Percentiles rank a stretch among this genome's conserved stretches.
These are phyloP conservation scores for Phylloporus arenicola DNA, from an alignment of 768 basidiomycete species.

Conservation along the genomic window DNA sequence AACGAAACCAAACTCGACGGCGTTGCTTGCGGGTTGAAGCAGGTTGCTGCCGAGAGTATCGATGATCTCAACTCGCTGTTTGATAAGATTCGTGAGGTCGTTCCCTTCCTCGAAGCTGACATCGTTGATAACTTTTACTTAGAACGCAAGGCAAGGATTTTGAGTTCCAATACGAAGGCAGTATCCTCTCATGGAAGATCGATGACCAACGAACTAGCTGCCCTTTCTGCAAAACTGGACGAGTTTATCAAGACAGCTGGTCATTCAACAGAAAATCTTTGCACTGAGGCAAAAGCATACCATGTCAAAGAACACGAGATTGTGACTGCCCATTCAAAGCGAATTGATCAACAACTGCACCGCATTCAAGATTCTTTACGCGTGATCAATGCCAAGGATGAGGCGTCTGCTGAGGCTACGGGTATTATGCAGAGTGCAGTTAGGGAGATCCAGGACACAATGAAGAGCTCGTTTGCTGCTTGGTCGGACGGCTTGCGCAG, in stretches of 20 bases:
- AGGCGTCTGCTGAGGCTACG: conserved; percentile 49
- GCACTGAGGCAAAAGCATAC: conserved; percentile 51
- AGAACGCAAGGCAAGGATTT: conserved; percentile 71
- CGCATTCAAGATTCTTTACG: conserved; percentile 48
- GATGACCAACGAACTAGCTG: conserved; percentile 48
- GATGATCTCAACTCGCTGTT: conserved; percentile 68
- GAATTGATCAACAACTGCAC: conserved; percentile 54
- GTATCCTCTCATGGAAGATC: conserved; percentile 59
- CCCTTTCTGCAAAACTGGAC: conserved; percentile 53
- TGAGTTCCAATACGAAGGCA: conserved; percentile 59
- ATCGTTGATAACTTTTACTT: conserved; percentile 7
- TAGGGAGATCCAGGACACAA: conserved; percentile 46
- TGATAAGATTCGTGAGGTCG: conserved; percentile 70
- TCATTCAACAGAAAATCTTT: conserved; percentile 50
- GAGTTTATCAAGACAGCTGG: conserved; percentile 55
- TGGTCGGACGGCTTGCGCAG: conserved; percentile 53
- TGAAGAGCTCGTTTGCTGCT: conserved; percentile 46
- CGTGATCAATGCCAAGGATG: conserved; percentile 52
- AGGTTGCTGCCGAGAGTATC: conserved; percentile 60
- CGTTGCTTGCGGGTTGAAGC: conserved; percentile 68
- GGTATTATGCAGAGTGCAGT: conserved; percentile 43
- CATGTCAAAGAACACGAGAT: conserved; percentile 52
- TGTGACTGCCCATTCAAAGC: conserved; percentile 44
- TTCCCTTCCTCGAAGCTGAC: neutral
- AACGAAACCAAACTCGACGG: conserved; percentile 66